Conservation (phyloP, 306 rosid genomes). For the Neltuma alba region DNA sequence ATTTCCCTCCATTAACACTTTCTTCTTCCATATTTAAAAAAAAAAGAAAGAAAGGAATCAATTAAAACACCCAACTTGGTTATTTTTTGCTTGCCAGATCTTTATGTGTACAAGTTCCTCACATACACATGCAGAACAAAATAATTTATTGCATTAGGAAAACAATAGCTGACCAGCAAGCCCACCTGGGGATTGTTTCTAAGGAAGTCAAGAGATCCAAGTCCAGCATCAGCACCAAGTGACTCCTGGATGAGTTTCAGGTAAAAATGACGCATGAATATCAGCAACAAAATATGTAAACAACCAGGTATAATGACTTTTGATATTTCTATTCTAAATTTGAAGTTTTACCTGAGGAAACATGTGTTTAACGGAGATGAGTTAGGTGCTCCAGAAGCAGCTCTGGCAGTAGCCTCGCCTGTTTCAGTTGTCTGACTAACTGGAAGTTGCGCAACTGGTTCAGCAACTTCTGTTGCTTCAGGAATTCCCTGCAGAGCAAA, state of each 20-base stretch:
- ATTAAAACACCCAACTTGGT: not conserved
- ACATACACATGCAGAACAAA: not conserved
- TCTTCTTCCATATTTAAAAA: not conserved
- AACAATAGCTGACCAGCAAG: not conserved
- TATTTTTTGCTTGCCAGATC: not conserved
- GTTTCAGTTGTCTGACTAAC: constrained; percentile 70
- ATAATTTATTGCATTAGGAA: not conserved
- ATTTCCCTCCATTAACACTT: not conserved
- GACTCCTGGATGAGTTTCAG: not conserved
- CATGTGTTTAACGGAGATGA: constrained; percentile 94
- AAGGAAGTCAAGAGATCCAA: constrained; percentile 1
- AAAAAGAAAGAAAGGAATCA: too few relatives aligned
- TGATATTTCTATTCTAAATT: constrained; percentile 22
- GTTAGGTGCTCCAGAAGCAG: constrained; percentile 78
- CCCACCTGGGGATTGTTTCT: not conserved
- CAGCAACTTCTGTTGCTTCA: constrained; percentile 85
- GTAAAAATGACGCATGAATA: not conserved
- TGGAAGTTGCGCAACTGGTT: constrained; percentile 68
- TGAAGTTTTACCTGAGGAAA: constrained; percentile 73
- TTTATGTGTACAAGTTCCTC: not conserved
- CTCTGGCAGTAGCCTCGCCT: constrained; percentile 50
- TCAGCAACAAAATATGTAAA: not conserved
- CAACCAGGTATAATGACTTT: constrained; percentile 9
- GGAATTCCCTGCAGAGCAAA: constrained; percentile 79
- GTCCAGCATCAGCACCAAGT: not conserved